These are phyloP conservation scores for Pugionium dolabratum DNA, from an alignment of 345 rosid genomes.

Conservation along the genomic window DNA sequence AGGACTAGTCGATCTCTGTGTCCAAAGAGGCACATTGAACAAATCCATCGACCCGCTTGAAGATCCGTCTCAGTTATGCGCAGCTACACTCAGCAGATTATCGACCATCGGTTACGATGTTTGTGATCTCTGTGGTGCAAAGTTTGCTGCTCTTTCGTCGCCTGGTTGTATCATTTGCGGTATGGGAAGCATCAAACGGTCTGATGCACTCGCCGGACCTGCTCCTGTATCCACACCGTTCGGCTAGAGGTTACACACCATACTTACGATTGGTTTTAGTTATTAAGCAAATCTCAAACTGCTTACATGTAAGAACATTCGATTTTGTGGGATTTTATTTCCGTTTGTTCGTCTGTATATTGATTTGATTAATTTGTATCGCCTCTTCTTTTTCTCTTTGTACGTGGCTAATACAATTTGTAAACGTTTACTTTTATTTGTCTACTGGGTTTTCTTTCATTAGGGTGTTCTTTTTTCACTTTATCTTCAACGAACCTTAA, in stretches of 20 bases:
- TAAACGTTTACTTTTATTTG: neutral
- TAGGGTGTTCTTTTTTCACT: neutral
- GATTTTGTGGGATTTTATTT: slow-evolving; percentile 30
- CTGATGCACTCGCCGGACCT: slow-evolving; percentile 81
- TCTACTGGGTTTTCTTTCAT: neutral
- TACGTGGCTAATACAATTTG: slow-evolving; percentile 18
- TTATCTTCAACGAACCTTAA: neutral
- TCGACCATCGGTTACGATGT: slow-evolving; percentile 97
- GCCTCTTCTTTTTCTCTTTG: neutral
- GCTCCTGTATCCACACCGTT: slow-evolving; percentile 75
- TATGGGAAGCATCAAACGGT: slow-evolving; percentile 93
- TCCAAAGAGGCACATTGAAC: slow-evolving; percentile 80
- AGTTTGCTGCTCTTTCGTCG: slow-evolving; percentile 83
- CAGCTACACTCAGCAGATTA: slow-evolving; percentile 89
- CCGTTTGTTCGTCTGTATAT: slow-evolving; percentile 27
- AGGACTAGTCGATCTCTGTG: slow-evolving; percentile 87
- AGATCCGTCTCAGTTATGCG: slow-evolving; percentile 95
- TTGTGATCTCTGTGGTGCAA: slow-evolving; percentile 93
- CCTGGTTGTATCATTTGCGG: slow-evolving; percentile 98
- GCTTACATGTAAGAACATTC: slow-evolving; percentile 16
- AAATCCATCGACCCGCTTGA: slow-evolving; percentile 94
- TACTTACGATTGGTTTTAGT: neutral
- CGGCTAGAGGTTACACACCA: slow-evolving; percentile 49
- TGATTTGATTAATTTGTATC: slow-evolving; percentile 25
- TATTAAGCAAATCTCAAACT: neutral